Base-by-base conservation (phyloP, 257 asterid genomes). In the Fraxinus anomala region DNA sequence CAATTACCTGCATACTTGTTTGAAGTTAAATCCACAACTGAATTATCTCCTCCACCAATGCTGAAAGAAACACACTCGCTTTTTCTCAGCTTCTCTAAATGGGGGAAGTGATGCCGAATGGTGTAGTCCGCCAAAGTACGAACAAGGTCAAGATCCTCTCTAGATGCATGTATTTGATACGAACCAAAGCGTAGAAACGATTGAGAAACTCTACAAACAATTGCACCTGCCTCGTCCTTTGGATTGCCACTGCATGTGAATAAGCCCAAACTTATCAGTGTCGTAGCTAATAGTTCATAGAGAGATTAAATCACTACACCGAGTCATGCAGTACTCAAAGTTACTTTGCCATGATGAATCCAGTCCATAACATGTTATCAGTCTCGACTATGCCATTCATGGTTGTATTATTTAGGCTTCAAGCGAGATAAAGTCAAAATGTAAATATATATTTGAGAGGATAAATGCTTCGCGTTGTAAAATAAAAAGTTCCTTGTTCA, bases 181-280 rank as follows among this genome's bases (percentile, higher is more conserved):
- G 99, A 93, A 83, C 99, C 99, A 86, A 96, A 96, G 16, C 99
- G 96, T 73, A 96, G 82, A 83, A 96, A 96, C 68, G 99, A 92
- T 81, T 83, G 97, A 77, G 99, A 90, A 73, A 92, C 97, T 86
- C 99, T 87, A 83, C 99, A 93, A 68, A 93, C 97, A 84, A 96
- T 77, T 75, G 99, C 99, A 74, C 99, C 99, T 21, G 97, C 97
- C 82, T 96, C 99, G 44, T 93, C 97, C 90, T 93, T 96, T 44
- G 97, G 95, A 79, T 96, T 92, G 75, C 97, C 98, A 87, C 99
- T 96, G 94, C 86, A 83, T 30, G 82, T 68, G 80, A 80, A 79
- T 17, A 61, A 69, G 72, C 81, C 80, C 37, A 31, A 23, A 71
- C 56, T 69, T 19, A 30, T 33, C 77, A 33, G 59, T 66, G 28